Percentiles rank a stretch among this genome's conserved stretches.
phyloP scores from a whole-genome alignment of 345 rosid genomes.

The Eucalyptus albens region DNA sequence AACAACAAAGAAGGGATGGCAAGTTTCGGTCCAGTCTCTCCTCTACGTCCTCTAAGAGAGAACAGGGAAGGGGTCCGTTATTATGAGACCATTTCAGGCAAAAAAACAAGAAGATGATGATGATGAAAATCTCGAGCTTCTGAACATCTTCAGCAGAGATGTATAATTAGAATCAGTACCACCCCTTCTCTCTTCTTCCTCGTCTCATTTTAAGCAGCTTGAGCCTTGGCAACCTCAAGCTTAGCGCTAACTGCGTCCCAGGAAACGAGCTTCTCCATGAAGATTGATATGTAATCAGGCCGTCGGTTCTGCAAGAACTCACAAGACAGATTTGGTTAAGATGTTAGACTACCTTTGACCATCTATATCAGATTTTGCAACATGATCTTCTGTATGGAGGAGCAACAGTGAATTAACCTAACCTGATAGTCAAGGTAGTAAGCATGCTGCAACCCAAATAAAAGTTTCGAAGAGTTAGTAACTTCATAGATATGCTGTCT shows the following conservation, averaged over 20 bases:
- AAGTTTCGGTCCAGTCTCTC: not conserved
- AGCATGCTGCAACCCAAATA: conserved; percentile 38
- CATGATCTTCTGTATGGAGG: not conserved
- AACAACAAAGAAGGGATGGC: not conserved
- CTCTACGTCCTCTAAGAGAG: not conserved
- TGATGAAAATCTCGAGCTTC: conserved; percentile 13
- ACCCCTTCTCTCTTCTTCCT: not conserved
- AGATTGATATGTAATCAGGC: conserved; percentile 49
- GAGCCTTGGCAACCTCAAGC: conserved; percentile 52
- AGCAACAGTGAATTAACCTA: not conserved
- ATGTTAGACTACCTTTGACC: not conserved
- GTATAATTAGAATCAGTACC: conserved; percentile 9
- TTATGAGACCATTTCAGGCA: not conserved
- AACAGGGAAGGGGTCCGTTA: not conserved
- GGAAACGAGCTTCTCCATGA: conserved; percentile 80
- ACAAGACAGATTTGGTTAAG: not conserved
- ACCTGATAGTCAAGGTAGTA: conserved; percentile 96
- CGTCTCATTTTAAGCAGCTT: conserved; percentile 24
- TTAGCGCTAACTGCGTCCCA: conserved; percentile 70
- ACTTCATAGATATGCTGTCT: not conserved
- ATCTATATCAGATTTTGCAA: not conserved
- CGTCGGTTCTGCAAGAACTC: conserved; percentile 44
- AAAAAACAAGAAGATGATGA: not conserved
- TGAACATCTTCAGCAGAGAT: conserved; percentile 21
- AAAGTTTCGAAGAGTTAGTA: not conserved